Evolutionary conservation across 345 rosid species (phyloP), one percentile per base, ranked within the genome.

Genomic region (Linum trigynum): DNA sequence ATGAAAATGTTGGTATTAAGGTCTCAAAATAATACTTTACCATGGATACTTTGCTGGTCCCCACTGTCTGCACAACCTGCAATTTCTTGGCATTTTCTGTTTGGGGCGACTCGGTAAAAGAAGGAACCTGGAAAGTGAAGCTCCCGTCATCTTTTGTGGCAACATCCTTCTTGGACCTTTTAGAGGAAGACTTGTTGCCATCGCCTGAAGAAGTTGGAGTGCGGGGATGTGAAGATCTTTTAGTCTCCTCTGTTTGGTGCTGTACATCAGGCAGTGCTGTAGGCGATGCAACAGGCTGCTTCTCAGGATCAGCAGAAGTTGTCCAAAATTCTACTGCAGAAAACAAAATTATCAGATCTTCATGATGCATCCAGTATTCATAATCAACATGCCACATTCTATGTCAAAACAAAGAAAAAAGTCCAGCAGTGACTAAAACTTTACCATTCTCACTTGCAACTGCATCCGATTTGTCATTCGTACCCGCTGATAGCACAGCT

Each of bases 51-150:
- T 70, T 74, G 45, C 68, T 69, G 38, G 71, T 73, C 73, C 74
- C 81, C 48, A 67, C 32, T 45, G 76, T 39, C 37, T 78, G 59
- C 78, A 80, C 65, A 6, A 80, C 75, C 71, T 79, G 75, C 75
- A 78, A 73, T 42, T 68, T 79, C 66, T 80, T 78, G 63, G 38
- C 55, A 55, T 48, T 45, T 55, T 55, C 67, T 38, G 7, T 73
- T 55, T 17, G 60, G 61, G 86, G 74, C 36, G 63, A 39, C 64
- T 42, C 67, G 16, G 66, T 75, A 65, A 71, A 42, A 14, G 79
- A 71, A 66, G 61, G 71, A 36, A 84, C 82, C 76, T 80, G 82
- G 67, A 82, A 79, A 50, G 84, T 81, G 69, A 80, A 76, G 72
- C 79, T 82, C 65, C 69, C 72, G 37, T 79, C 90, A 74, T 79